Percentiles rank a stretch among this genome's conserved stretches.
Evolutionary conservation across 192 early-diverging fungal genomes (phyloP).

Genomic region (Backusella mclennaniae): DNA sequence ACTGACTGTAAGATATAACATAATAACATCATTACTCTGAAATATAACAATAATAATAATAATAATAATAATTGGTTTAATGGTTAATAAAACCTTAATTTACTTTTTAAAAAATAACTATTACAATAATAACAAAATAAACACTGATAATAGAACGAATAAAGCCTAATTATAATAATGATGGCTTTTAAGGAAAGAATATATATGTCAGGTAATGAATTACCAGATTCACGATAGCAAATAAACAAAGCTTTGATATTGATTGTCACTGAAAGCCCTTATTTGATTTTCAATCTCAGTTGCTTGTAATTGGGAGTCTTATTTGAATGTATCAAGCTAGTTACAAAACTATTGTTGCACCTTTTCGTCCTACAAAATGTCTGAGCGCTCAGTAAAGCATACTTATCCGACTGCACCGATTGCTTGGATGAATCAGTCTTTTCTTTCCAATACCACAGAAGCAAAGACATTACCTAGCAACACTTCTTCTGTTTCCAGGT

Average conservation of each 20-base stretch:
- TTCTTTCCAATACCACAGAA: background rate
- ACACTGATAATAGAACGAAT: background rate
- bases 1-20: too few relatives aligned
- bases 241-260: background rate
- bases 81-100: too few relatives aligned
- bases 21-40: too few relatives aligned
- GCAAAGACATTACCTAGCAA: background rate
- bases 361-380: background rate
- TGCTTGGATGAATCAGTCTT: conserved; percentile 10
- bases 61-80: too few relatives aligned
- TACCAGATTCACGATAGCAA: background rate
- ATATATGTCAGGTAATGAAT: background rate
- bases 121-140: too few relatives aligned
- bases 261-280: background rate
- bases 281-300: background rate
- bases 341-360: background rate
- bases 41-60: too few relatives aligned
- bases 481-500: background rate
- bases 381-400: background rate
- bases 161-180: background rate
- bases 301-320: background rate
- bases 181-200: background rate
- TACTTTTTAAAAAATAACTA: too few relatives aligned
- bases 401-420: conserved; percentile 10
- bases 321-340: background rate